phyloP scores from a whole-genome alignment of 2,329 filamentous ascomycete genomes.

The Periglandula ipomoeae region DNA sequence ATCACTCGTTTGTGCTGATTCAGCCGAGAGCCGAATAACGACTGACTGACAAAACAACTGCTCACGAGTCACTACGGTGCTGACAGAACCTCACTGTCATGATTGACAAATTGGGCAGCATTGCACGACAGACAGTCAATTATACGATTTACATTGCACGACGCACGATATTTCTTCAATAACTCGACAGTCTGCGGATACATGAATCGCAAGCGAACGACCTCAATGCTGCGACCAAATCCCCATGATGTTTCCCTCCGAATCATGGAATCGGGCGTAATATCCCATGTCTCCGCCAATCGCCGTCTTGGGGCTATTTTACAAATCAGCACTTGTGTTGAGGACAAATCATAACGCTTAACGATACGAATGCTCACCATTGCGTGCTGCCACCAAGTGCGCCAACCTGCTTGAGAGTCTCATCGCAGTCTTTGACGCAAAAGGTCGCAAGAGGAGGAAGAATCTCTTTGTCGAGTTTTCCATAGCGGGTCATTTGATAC shows the following conservation, averaged over 20 bases:
- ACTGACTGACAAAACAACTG: too few species aligned
- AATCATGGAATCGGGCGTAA: slow-evolving; percentile 27
- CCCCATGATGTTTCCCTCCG: slow-evolving; percentile 29
- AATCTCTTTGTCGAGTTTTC: slow-evolving; percentile 14
- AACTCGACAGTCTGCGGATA: too few species aligned
- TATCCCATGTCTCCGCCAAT: slow-evolving; percentile 25
- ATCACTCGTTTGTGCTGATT: too few species aligned
- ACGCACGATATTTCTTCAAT: too few species aligned
- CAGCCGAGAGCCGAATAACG: too few species aligned
- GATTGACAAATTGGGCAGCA: too few species aligned
- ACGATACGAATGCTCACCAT: slow-evolving; percentile 25
- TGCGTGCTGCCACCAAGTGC: slow-evolving; percentile 23
- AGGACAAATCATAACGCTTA: too few species aligned
- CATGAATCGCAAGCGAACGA: too few species aligned
- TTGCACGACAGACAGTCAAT: too few species aligned
- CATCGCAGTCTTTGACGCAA: slow-evolving; percentile 22
- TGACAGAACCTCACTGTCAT: too few species aligned
- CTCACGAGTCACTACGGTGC: too few species aligned
- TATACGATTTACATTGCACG: too few species aligned
- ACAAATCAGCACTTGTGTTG: slow-evolving; percentile 3
- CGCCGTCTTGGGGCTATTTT: slow-evolving; percentile 25
- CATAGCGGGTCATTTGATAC: slow-evolving; percentile 18
- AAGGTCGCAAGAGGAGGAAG: slow-evolving; percentile 25
- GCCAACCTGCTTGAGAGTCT: slow-evolving; percentile 20
- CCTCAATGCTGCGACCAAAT: slow-evolving; percentile 22